phyloP scores from a whole-genome alignment of 768 basidiomycete species.

The Phlegmacium glaucopus region DNA sequence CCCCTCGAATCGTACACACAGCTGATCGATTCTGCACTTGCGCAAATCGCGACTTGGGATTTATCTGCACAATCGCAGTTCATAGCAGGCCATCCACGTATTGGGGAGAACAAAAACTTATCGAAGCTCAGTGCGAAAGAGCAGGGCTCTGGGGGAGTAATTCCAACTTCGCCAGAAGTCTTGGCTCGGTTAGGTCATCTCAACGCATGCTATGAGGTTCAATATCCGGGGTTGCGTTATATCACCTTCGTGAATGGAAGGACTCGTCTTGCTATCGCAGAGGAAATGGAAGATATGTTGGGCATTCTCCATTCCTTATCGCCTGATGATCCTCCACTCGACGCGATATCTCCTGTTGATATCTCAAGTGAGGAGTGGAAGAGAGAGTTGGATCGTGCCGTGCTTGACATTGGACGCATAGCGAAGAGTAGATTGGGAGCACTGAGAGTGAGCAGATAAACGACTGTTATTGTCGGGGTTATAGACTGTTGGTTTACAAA shows the following conservation, averaged over 20 bases:
- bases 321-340: conserved; percentile 36
- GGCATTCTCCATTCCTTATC: conserved; percentile 48
- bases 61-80: conserved; percentile 52
- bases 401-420: conserved; percentile 71
- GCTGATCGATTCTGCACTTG: conserved; percentile 54
- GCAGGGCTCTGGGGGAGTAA: conserved; percentile 52
- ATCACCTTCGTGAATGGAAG: conserved; percentile 93
- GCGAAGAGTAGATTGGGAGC: conserved; percentile 63
- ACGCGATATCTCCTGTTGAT: conserved; percentile 34
- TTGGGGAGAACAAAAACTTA: conserved; percentile 77
- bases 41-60: conserved; percentile 52
- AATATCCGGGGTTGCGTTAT: conserved; percentile 75
- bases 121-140: conserved; percentile 77
- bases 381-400: conserved; percentile 66
- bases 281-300: conserved; percentile 75
- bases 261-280: conserved; percentile 61
- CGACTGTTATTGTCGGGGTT: background rate
- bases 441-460: conserved; percentile 30
- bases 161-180: conserved; percentile 69
- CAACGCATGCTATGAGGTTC: conserved; percentile 72
- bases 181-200: conserved; percentile 69
- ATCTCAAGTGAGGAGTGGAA: conserved; percentile 50
- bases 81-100: conserved; percentile 83
- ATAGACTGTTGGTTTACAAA: background rate
- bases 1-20: conserved; percentile 42